A percentile compares a stretch with the other conserved stretches of the same genome.
Conservation (phyloP, 495 filamentous ascomycete genomes). For the Apiosordaria backusii region DNA sequence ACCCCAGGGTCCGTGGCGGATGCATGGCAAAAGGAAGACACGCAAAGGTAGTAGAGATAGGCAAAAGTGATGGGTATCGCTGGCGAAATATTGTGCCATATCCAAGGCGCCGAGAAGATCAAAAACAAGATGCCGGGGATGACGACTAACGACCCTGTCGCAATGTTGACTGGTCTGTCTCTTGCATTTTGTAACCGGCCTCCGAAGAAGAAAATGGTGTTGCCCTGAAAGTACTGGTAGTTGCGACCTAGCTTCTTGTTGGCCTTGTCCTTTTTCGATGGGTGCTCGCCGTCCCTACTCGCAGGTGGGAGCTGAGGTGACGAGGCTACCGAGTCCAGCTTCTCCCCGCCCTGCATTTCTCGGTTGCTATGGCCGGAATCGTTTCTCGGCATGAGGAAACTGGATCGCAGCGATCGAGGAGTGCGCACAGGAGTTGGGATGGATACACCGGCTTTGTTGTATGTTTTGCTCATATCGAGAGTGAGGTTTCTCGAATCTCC, state of each 20-base stretch:
- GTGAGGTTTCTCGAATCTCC: slow-evolving; percentile 51
- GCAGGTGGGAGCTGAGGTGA: slow-evolving; percentile 58
- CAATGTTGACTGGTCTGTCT: slow-evolving; percentile 87
- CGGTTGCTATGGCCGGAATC: slow-evolving; percentile 49
- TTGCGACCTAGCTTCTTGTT: slow-evolving; percentile 55
- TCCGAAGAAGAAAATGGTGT: slow-evolving; percentile 81
- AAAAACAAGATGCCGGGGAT: slow-evolving; percentile 80
- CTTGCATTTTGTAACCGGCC: slow-evolving; percentile 84
- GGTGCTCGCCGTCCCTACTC: slow-evolving; percentile 23
- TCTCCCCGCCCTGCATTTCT: slow-evolving; percentile 63
- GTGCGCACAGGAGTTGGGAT: slow-evolving; percentile 58
- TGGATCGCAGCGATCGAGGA: slow-evolving; percentile 68
- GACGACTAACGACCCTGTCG: slow-evolving; percentile 73
- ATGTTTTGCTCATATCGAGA: slow-evolving; percentile 54
- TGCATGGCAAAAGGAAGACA: slow-evolving; percentile 91
- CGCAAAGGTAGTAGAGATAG: slow-evolving; percentile 83
- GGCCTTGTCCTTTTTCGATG: slow-evolving; percentile 28
- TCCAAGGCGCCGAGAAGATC: slow-evolving; percentile 79
- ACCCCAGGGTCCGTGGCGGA: slow-evolving; percentile 89
- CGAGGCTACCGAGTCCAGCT: slow-evolving; percentile 70
- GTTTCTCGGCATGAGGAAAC: slow-evolving; percentile 55
- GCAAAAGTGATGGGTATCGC: slow-evolving; percentile 88
- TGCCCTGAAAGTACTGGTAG: slow-evolving; percentile 88
- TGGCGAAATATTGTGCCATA: slow-evolving; percentile 88
- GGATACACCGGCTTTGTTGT: slow-evolving; percentile 43